A percentile compares a stretch with the other conserved stretches of the same genome.
phyloP scores from a whole-genome alignment of 805 yeast species.

The Aciculoconidium aculeatum region DNA sequence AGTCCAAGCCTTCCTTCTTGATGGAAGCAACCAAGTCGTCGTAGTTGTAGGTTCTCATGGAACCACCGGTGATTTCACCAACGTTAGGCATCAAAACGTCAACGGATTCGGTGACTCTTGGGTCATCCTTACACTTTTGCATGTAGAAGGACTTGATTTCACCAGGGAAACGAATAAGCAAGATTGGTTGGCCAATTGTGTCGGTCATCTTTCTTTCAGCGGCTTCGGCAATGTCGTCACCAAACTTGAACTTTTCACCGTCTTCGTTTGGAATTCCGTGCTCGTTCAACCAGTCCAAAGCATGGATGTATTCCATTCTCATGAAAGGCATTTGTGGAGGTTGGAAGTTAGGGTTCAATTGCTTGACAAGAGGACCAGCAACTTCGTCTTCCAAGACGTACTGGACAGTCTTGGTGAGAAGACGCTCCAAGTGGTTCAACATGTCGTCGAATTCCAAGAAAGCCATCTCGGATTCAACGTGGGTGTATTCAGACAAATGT shows the following conservation, averaged over 20 bases:
- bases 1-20: conserved; percentile 84
- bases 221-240: conserved; percentile 99
- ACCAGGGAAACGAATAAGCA: conserved; percentile 91
- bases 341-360: conserved; percentile 86
- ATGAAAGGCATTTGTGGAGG: conserved; percentile 83
- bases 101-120: conserved; percentile 94
- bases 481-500: conserved; percentile 95
- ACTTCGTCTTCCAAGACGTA: conserved; percentile 84
- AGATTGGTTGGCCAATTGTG: conserved; percentile 84
- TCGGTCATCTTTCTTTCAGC: conserved; percentile 99
- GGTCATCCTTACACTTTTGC: conserved; percentile 87
- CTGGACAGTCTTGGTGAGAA: conserved; percentile 63
- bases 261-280: conserved; percentile 93
- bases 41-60: conserved; percentile 86
- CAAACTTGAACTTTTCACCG: conserved; percentile 86
- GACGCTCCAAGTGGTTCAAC: conserved; percentile 75
- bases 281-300: conserved; percentile 94
- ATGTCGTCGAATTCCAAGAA: conserved; percentile 85
- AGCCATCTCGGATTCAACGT: conserved; percentile 90
- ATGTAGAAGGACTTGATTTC: conserved; percentile 97
- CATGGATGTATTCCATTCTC: conserved; percentile 88
- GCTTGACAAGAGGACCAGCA: conserved; percentile 84
- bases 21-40: conserved; percentile 87
- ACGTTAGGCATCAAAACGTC: conserved; percentile 99
- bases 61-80: conserved; percentile 98